Conservation (phyloP, 768 basidiomycete genomes). For the Tylopilus sp. region DNA sequence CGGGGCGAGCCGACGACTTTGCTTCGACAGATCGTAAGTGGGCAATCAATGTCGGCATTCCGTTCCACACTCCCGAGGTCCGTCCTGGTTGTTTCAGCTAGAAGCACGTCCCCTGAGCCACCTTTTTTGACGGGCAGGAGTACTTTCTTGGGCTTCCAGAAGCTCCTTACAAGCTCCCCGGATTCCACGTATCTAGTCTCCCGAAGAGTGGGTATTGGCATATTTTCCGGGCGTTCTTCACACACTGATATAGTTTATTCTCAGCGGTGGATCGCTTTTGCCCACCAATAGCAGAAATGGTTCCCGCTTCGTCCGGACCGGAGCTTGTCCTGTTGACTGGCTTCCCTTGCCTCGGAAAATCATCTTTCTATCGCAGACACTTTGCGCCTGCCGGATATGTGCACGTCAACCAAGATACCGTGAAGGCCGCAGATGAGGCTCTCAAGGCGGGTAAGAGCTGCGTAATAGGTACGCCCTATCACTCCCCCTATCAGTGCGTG, state of each 20-base stretch:
- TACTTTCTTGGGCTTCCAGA: constrained; percentile 62
- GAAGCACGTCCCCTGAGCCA: not conserved
- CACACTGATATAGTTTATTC: not conserved
- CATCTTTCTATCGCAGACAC: constrained; percentile 68
- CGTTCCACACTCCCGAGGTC: constrained; percentile 86
- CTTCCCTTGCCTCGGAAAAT: constrained; percentile 71
- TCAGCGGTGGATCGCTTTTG: constrained; percentile 39
- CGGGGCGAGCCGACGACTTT: constrained; percentile 76
- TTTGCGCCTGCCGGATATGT: constrained; percentile 68
- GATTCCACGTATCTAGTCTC: constrained; percentile 61
- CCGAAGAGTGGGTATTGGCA: constrained; percentile 26
- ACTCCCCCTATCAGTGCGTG: not conserved
- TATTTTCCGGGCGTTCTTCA: not conserved
- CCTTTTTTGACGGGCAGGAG: constrained; percentile 47
- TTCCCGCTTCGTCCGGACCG: constrained; percentile 10
- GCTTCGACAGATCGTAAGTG: constrained; percentile 83
- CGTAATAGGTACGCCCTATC: constrained; percentile 63
- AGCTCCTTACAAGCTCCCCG: constrained; percentile 49
- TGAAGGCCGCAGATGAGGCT: constrained; percentile 57
- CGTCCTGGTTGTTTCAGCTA: not conserved
- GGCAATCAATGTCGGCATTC: constrained; percentile 70
- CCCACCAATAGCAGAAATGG: constrained; percentile 18
- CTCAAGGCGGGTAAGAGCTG: constrained; percentile 58
- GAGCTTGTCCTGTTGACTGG: constrained; percentile 65
- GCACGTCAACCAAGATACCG: constrained; percentile 84